phyloP scores from a whole-genome alignment of 208 protist species.

The Acanthamoeba quina region DNA sequence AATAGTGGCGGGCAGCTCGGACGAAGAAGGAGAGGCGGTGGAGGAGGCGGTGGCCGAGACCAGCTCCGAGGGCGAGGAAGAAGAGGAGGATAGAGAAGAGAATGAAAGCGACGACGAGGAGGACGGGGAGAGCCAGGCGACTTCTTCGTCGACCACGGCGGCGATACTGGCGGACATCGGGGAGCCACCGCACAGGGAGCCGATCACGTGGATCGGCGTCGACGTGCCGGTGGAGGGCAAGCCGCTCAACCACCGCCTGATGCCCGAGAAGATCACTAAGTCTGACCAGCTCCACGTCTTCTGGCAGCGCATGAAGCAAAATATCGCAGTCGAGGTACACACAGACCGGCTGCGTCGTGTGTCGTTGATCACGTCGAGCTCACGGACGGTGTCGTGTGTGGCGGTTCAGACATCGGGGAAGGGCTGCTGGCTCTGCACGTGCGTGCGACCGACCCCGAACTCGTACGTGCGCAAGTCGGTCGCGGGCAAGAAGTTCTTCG shows the following conservation, averaged over 20 bases:
- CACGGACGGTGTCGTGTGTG: too few species aligned
- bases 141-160: not conserved
- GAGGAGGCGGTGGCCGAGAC: not conserved
- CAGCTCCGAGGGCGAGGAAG: not conserved
- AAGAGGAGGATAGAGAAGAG: not conserved
- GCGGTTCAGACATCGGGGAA: not conserved
- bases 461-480: conserved; percentile 21
- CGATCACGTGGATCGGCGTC: not conserved
- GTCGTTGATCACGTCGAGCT: not conserved
- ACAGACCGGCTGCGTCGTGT: not conserved
- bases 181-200: not conserved
- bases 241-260: not conserved
- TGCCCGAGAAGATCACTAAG: conserved; percentile 22
- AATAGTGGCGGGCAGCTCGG: not conserved
- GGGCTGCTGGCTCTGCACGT: conserved; percentile 28
- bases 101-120: not conserved
- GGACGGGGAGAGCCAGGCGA: not conserved
- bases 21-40: conserved; percentile 12
- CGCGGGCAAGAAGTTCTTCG: conserved; percentile 5
- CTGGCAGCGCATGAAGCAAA: conserved; percentile 14
- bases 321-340: not conserved
- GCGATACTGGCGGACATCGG: not conserved
- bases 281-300: not conserved
- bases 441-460: not conserved
- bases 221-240: not conserved